phyloP scores from a whole-genome alignment of 2,329 filamentous ascomycete species.

The Neofusicoccum cordaticola region DNA sequence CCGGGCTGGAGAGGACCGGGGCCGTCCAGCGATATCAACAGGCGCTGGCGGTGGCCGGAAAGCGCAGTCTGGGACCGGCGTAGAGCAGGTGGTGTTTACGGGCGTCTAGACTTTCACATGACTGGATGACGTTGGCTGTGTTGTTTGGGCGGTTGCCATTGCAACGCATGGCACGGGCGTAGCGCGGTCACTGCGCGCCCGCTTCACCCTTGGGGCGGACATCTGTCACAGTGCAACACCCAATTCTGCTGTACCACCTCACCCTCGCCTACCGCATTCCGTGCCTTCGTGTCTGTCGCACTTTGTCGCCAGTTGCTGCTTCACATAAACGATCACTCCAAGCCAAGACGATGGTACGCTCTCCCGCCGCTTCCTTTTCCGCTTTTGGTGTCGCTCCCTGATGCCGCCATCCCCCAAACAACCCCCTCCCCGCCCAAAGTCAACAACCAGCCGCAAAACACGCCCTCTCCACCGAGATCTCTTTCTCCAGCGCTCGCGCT shows the following conservation, averaged over 20 bases:
- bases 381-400: neutral
- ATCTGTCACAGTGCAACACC: constrained; percentile 10
- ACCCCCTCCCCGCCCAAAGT: neutral
- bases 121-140: neutral
- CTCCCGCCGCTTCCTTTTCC: neutral
- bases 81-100: no score
- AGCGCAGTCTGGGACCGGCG: no score
- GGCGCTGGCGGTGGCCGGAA: neutral
- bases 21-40: neutral
- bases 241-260: constrained; percentile 11
- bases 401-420: constrained; percentile 14
- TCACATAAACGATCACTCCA: neutral
- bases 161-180: neutral
- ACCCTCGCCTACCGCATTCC: neutral
- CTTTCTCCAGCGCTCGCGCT: neutral
- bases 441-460: neutral
- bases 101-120: neutral
- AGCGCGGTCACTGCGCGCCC: neutral
- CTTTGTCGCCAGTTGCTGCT: neutral
- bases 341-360: constrained; percentile 12
- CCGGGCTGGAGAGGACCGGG: neutral
- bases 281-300: neutral
- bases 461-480: neutral
- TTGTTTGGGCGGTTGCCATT: neutral
- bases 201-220: neutral